Base-by-base conservation (phyloP, 2,329 filamentous ascomycete species). In the Colletotrichum sp. region DNA sequence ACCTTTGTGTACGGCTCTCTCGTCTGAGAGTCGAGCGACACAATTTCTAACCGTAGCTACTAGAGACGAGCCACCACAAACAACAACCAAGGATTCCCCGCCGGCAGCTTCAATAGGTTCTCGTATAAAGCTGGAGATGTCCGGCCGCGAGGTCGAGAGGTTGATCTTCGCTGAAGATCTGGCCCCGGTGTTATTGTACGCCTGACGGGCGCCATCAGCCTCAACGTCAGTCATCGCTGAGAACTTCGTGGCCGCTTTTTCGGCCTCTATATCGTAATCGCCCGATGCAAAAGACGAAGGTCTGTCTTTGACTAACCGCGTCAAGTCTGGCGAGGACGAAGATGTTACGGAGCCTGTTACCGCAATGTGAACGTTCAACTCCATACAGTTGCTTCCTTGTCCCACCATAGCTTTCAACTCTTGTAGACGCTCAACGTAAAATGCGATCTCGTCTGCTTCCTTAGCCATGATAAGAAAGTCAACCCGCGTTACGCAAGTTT, bases 1-100 rank as follows among this genome's bases (percentile, higher is more conserved):
- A 10, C 91, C 91, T 81, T 93, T 93, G 80, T 93, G 91, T 26
- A 93, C 91, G 1, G 89, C 91, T 59, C 91, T 84, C 83, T 93
- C 91, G 79, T 93, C 91, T 69, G 90, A 91, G 76, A 93, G 77
- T 34, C 82, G 84, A 3, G 89, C 88, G 5, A 93, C 90, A 75
- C 86, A 89, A 78, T 91, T 92, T 71, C 91, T 85, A 16, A 90
- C 88, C 65, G 84, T 84, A 5, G 89, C 85, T 3, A 91, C 90
- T 21, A 93, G 83, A 63, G 88, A 88, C 68, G 87, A 87, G 2
- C 91, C 91, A n/a, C 90, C 91, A 77, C 91, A 93, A 0, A 92
- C 91, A 0, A 91, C 88, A 0, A 93, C 88, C 1, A 88, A 89
- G n/a, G 91, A 92, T 84, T 93, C 91, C 24, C 91, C 91, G 75